Conservation (phyloP, 2,329 filamentous ascomycete species). For the Mollisiaceae sp. region DNA sequence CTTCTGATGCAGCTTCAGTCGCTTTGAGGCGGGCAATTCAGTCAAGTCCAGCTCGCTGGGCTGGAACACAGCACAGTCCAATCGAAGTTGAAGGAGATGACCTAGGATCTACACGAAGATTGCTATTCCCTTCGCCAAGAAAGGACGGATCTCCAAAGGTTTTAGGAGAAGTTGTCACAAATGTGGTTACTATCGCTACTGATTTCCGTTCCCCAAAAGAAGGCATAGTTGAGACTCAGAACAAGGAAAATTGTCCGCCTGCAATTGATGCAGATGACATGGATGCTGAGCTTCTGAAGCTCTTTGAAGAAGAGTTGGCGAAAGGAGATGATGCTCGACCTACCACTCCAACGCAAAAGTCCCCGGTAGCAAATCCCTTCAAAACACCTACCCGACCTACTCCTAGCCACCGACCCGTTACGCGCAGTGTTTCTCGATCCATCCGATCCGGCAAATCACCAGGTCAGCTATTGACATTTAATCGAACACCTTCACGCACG, state of each 20-base stretch:
- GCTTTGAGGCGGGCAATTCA: constrained; percentile 42
- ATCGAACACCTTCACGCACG: constrained; percentile 38
- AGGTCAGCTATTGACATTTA: constrained; percentile 33
- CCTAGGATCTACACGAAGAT: constrained; percentile 64
- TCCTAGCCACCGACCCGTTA: constrained; percentile 41
- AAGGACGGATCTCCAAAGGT: constrained; percentile 67
- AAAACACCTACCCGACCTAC: constrained; percentile 43
- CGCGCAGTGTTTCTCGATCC: constrained; percentile 40
- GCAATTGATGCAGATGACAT: constrained; percentile 29
- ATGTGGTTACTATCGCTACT: constrained; percentile 53
- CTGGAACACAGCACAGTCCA: constrained; percentile 61
- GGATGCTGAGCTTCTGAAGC: constrained; percentile 39
- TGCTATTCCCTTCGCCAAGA: constrained; percentile 79
- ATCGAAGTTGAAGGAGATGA: constrained; percentile 57
- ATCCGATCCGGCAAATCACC: constrained; percentile 39
- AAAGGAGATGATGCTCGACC: constrained; percentile 32
- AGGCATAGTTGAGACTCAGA: constrained; percentile 25
- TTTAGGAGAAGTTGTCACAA: constrained; percentile 62
- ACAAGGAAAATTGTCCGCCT: constrained; percentile 42
- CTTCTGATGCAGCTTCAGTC: constrained; percentile 40
- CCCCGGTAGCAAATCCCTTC: constrained; percentile 37
- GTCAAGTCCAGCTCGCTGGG: constrained; percentile 47
- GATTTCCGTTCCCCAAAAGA: constrained; percentile 43
- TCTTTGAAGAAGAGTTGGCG: constrained; percentile 42
- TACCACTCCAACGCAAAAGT: constrained; percentile 37